A percentile compares a stretch with the other conserved stretches of the same genome.
phyloP scores from a whole-genome alignment of 495 filamentous ascomycete genomes.

The Haplographium delicatum region DNA sequence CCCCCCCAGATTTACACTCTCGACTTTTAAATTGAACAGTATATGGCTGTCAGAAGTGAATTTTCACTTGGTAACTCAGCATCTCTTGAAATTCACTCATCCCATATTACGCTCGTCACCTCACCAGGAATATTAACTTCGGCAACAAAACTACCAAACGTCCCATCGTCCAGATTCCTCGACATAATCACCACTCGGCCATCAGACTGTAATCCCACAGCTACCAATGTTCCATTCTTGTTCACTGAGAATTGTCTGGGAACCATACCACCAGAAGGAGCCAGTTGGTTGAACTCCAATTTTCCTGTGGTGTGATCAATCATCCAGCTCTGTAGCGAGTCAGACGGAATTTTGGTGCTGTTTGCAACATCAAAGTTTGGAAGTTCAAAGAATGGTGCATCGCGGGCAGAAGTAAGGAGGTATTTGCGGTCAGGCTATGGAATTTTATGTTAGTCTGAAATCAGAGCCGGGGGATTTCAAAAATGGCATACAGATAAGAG shows the following conservation, averaged over 20 bases:
- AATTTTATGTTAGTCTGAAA: background rate
- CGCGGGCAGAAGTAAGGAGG: conserved; percentile 59
- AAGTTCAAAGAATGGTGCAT: conserved; percentile 44
- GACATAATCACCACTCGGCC: conserved; percentile 55
- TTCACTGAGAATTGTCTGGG: conserved; percentile 67
- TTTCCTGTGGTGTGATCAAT: conserved; percentile 43
- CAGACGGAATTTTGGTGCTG: conserved; percentile 34
- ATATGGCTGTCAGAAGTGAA: no score
- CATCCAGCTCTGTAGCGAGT: conserved; percentile 27
- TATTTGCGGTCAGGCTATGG: conserved; percentile 51
- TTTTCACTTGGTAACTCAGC: background rate
- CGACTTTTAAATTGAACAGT: no score
- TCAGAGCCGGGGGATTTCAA: conserved; percentile 42
- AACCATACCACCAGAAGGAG: conserved; percentile 50
- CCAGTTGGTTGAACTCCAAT: conserved; percentile 44
- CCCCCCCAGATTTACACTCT: no score
- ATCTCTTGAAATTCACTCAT: conserved; percentile 32
- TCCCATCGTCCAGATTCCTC: conserved; percentile 50
- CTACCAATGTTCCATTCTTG: conserved; percentile 52
- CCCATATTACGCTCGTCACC: conserved; percentile 58
- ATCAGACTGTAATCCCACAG: conserved; percentile 56
- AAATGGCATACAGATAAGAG: conserved; percentile 28
- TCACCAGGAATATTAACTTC: conserved; percentile 42
- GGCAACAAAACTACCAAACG: conserved; percentile 47
- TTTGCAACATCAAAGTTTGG: conserved; percentile 39